Percentiles rank a stretch among this genome's conserved stretches.
These are phyloP conservation scores for Mikania micrantha DNA, from an alignment of 129 eudicot genomes.

Conservation along the genomic window DNA sequence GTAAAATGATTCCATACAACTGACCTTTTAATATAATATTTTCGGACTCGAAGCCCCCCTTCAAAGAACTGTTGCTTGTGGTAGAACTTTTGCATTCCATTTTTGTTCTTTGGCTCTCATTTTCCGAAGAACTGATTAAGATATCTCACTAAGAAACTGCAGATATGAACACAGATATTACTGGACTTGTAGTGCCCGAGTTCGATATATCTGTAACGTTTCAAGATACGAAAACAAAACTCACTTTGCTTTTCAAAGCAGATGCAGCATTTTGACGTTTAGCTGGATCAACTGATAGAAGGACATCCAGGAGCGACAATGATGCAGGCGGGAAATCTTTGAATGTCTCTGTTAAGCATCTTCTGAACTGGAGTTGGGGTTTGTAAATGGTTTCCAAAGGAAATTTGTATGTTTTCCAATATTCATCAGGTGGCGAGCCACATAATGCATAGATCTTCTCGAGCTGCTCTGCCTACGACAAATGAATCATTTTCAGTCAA, in stretches of 20 bases:
- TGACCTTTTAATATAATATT: background rate
- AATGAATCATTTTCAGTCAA: background rate
- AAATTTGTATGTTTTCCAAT: background rate
- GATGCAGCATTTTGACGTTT: background rate
- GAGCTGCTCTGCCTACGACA: background rate
- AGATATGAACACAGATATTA: background rate
- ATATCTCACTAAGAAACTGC: background rate
- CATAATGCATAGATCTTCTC: background rate
- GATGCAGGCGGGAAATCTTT: background rate
- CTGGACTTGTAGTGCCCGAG: background rate
- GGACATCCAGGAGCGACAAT: background rate
- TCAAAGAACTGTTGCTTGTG: background rate
- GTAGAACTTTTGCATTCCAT: background rate
- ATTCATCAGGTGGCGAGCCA: background rate
- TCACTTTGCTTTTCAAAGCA: background rate
- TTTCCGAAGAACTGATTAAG: no score
- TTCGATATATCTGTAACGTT: background rate
- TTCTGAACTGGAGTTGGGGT: background rate
- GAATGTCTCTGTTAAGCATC: background rate
- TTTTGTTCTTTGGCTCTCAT: constrained; percentile 1
- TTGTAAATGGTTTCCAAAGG: background rate
- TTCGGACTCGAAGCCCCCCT: background rate
- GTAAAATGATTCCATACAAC: constrained; percentile 6
- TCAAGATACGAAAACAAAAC: background rate
- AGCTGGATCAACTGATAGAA: background rate